Percentiles rank a stretch among this genome's conserved stretches.
phyloP scores from a whole-genome alignment of 148 eudicot species.

The Camellia sinensis region DNA sequence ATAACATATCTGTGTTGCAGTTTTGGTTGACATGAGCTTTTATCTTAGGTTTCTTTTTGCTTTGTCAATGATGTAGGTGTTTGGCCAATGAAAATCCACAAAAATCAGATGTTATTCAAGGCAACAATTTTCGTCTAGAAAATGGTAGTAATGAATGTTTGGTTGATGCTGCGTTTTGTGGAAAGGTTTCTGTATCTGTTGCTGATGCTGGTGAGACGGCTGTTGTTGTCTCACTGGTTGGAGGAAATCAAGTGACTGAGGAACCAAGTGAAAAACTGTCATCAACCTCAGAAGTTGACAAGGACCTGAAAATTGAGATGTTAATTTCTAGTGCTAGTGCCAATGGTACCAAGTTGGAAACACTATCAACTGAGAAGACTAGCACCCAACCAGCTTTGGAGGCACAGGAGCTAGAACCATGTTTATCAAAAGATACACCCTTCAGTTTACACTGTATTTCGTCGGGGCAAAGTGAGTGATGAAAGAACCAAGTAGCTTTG shows the following conservation, averaged over 20 bases:
- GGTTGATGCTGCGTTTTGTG: constrained; percentile 46
- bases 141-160: constrained; percentile 26
- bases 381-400: constrained; percentile 20
- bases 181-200: constrained; percentile 71
- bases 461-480: constrained; percentile 9
- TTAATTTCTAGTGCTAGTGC: constrained; percentile 24
- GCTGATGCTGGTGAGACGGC: constrained; percentile 99
- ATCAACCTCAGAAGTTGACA: constrained; percentile 21
- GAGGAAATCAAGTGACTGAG: constrained; percentile 32
- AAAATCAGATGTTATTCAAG: constrained; percentile 32
- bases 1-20: background rate
- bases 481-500: constrained; percentile 16
- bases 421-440: constrained; percentile 21
- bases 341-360: constrained; percentile 26
- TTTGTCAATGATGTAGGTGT: constrained; percentile 55
- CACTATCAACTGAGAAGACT: constrained; percentile 22
- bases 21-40: constrained; percentile 4
- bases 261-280: constrained; percentile 26
- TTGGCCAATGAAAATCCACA: constrained; percentile 31
- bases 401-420: constrained; percentile 20
- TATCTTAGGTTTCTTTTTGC: background rate
- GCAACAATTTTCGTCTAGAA: constrained; percentile 27
- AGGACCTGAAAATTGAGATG: constrained; percentile 25
- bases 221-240: constrained; percentile 77
- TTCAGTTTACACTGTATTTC: constrained; percentile 15